phyloP scores from a whole-genome alignment of 306 rosid genomes.

The Notholithocarpus densiflorus region DNA sequence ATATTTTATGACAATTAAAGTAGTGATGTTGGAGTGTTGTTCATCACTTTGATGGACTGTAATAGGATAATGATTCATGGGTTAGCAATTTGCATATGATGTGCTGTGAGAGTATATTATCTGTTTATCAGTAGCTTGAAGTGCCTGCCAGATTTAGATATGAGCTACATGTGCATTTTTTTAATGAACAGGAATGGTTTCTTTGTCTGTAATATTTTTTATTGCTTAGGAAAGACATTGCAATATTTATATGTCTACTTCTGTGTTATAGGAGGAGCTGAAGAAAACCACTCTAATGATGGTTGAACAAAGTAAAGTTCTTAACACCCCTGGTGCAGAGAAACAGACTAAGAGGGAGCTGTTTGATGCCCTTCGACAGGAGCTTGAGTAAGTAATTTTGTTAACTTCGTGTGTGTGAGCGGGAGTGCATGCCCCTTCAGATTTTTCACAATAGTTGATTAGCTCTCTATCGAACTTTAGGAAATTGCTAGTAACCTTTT shows the following conservation, averaged over 20 bases:
- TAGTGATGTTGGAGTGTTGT: neutral
- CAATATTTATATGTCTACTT: neutral
- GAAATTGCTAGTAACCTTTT: no score
- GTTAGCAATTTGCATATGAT: neutral
- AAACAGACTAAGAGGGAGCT: conserved; percentile 94
- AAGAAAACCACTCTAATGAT: conserved; percentile 79
- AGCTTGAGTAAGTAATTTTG: conserved; percentile 64
- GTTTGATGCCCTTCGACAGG: conserved; percentile 81
- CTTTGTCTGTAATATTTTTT: no score
- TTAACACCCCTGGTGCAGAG: conserved; percentile 91
- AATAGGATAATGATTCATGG: neutral
- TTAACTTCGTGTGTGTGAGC: neutral
- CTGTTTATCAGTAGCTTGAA: no score
- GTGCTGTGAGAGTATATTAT: neutral
- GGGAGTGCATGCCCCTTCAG: neutral
- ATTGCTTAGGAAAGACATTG: no score
- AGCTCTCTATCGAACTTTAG: neutral
- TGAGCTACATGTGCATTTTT: no score
- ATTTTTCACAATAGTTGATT: neutral
- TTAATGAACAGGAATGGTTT: no score
- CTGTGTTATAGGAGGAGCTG: conserved; percentile 70
- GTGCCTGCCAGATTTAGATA: no score
- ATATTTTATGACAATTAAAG: neutral
- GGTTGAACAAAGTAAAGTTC: conserved; percentile 95
- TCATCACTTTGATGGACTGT: neutral